Evolutionary conservation across 2,329 filamentous ascomycete species (phyloP).

Genomic region (Ophiocordyceps australis): DNA sequence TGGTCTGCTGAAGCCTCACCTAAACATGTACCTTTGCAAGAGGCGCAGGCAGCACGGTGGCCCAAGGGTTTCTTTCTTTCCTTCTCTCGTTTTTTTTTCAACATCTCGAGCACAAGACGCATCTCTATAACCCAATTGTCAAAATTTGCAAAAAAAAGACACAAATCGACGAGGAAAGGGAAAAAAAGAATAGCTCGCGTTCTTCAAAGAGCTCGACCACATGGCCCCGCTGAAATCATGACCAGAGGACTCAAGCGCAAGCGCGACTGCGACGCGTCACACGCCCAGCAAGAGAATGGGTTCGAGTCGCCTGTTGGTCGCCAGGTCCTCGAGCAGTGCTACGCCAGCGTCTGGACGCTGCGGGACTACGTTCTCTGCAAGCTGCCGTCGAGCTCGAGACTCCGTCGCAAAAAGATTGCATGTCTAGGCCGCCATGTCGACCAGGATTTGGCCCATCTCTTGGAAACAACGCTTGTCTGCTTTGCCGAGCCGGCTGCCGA

Average conservation of each 20-base stretch:
- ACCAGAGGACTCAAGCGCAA: constrained; percentile 10
- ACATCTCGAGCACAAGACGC: no score
- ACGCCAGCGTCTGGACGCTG: constrained; percentile 44
- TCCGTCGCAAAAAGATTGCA: constrained; percentile 38
- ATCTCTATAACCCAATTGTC: no score
- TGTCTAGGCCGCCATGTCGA: constrained; percentile 22
- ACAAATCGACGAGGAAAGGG: no score
- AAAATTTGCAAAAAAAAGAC: no score
- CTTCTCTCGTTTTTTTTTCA: no score
- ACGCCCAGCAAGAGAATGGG: no score
- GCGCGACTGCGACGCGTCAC: constrained; percentile 7
- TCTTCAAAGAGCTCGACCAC: no score
- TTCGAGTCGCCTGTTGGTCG: constrained; percentile 22
- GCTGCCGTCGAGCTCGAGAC: constrained; percentile 48
- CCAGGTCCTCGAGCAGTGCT: constrained; percentile 51
- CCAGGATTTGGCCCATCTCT: constrained; percentile 30
- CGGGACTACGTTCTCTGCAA: constrained; percentile 50
- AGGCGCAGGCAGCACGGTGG: no score
- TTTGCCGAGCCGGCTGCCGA: constrained; percentile 11
- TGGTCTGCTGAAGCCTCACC: no score
- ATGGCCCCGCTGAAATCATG: constrained; percentile 6
- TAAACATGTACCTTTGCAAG: no score
- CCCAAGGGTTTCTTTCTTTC: no score
- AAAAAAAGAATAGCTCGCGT: no score
- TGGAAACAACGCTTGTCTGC: constrained; percentile 56